These are phyloP conservation scores for Coemansia aciculifera DNA, from an alignment of 192 early-diverging fungal species.

Conservation along the genomic window DNA sequence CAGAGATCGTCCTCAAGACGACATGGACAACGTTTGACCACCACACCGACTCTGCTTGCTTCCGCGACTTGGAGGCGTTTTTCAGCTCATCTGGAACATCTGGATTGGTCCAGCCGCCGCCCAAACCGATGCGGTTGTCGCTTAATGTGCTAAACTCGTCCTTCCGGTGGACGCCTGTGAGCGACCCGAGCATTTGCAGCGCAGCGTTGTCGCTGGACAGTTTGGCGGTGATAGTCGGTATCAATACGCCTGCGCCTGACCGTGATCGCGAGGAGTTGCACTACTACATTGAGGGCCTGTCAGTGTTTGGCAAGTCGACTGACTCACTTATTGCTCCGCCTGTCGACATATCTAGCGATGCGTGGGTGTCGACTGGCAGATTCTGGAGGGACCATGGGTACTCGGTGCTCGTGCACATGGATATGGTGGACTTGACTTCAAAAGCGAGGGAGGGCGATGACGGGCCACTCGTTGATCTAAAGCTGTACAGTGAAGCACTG, in stretches of 20 bases:
- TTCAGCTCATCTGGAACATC: slow-evolving; percentile 52
- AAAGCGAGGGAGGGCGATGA: slow-evolving; percentile 41
- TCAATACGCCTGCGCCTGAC: slow-evolving; percentile 38
- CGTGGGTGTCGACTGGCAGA: slow-evolving; percentile 50
- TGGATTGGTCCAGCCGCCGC: slow-evolving; percentile 53
- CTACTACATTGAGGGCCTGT: slow-evolving; percentile 51
- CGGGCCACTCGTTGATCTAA: slow-evolving; percentile 42
- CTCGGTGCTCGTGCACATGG: slow-evolving; percentile 48
- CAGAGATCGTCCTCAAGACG: slow-evolving; percentile 49
- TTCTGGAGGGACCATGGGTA: slow-evolving; percentile 55
- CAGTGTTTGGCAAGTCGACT: slow-evolving; percentile 41
- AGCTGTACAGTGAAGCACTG: slow-evolving; percentile 46
- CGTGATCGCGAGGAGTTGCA: slow-evolving; percentile 52
- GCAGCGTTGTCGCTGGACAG: slow-evolving; percentile 50
- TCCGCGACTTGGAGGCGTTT: slow-evolving; percentile 49
- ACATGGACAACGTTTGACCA: slow-evolving; percentile 55
- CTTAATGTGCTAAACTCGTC: slow-evolving; percentile 54
- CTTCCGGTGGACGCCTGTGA: slow-evolving; percentile 32
- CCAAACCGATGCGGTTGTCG: slow-evolving; percentile 52
- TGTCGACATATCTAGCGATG: slow-evolving; percentile 45
- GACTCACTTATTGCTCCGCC: slow-evolving; percentile 28
- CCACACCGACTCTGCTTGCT: slow-evolving; percentile 34
- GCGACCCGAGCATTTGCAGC: slow-evolving; percentile 33
- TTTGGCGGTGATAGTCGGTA: slow-evolving; percentile 47
- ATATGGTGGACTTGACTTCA: slow-evolving; percentile 47